Base-by-base conservation (phyloP, 768 basidiomycete genomes). In the Suillus discolor region DNA sequence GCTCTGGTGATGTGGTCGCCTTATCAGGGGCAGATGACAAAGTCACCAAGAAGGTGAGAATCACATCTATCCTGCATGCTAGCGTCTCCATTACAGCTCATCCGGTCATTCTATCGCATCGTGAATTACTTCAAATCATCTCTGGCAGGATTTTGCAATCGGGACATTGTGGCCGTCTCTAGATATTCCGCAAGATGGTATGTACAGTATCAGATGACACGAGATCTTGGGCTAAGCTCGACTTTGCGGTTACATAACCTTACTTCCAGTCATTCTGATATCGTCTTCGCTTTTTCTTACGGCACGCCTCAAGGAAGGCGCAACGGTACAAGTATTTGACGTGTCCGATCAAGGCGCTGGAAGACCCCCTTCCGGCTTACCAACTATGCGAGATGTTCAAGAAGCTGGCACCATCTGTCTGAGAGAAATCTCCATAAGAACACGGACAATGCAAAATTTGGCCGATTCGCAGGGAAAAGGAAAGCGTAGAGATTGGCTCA, bases 121-220 rank as follows among this genome's bases (percentile, higher is more conserved):
- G 65, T 65, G 61, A n/a, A 68, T 63, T 59, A 70, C 45, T 70
- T 38, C 57, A 31, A 70, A 70, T 67, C 64, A 59, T 59, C 67
- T 44, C 51, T 25, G 60, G 67, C 71, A 90, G 89, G 76, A 81
- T 53, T 88, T 89, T 74, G 85, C 88, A 15, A 79, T 93, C 62
- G 93, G 92, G 6, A 78, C 88, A 55, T 83, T 85, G 70, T 94
- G 92, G 92, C 91, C 92, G n/a, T 90, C 89, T 45, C 71, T 83
- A 54, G 89, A 91, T 9, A 62, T 89, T 63, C 73, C 86, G 34
- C 82, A 81, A 61, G 84, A 87, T 66, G 79, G 92, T 90, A 74
- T 71, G 87, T 82, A 66, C 63, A 63, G 49, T 51, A 64, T 65
- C 47, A 64, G 61, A 54, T 62, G 23, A 54, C 49, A 47, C 34